These are phyloP conservation scores for Yamadazyma endophytica DNA, from an alignment of 805 yeast genomes.

Conservation along the genomic window DNA sequence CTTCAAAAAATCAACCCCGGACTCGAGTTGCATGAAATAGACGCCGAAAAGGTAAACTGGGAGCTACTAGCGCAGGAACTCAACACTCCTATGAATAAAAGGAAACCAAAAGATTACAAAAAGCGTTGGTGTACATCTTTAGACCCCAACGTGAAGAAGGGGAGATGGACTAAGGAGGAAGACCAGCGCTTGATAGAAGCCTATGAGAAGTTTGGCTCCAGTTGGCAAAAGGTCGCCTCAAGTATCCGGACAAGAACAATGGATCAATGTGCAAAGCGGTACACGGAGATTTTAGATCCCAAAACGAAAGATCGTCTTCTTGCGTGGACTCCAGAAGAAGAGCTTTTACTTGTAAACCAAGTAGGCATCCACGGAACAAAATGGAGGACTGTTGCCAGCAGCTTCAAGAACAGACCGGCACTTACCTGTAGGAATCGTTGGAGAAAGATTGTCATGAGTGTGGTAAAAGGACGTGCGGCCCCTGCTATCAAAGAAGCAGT, in stretches of 20 bases:
- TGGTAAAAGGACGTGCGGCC: conserved; percentile 62
- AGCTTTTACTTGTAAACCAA: conserved; percentile 58
- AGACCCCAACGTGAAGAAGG: conserved; percentile 77
- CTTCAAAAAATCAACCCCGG: conserved; percentile 33
- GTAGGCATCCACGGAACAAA: conserved; percentile 76
- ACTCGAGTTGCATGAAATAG: conserved; percentile 17
- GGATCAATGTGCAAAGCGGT: conserved; percentile 92
- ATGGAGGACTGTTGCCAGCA: conserved; percentile 77
- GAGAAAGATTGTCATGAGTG: conserved; percentile 79
- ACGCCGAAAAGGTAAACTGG: conserved; percentile 54
- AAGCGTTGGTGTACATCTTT: conserved; percentile 85
- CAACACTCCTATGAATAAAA: conserved; percentile 29
- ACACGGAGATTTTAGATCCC: conserved; percentile 85
- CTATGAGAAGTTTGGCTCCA: conserved; percentile 64
- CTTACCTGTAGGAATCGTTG: conserved; percentile 89
- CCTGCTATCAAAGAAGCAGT: conserved; percentile 56
- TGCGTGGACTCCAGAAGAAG: conserved; percentile 80
- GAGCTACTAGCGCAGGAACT: conserved; percentile 45
- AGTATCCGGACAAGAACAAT: conserved; percentile 84
- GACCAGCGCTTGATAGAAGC: conserved; percentile 65
- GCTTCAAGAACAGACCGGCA: conserved; percentile 77
- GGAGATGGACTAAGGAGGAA: conserved; percentile 83
- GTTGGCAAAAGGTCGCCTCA: conserved; percentile 80
- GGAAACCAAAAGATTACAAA: conserved; percentile 79
- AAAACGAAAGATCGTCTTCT: conserved; percentile 68